phyloP scores from a whole-genome alignment of 176 grass and related monocot species.

The Bolboschoenus planiculmis region DNA sequence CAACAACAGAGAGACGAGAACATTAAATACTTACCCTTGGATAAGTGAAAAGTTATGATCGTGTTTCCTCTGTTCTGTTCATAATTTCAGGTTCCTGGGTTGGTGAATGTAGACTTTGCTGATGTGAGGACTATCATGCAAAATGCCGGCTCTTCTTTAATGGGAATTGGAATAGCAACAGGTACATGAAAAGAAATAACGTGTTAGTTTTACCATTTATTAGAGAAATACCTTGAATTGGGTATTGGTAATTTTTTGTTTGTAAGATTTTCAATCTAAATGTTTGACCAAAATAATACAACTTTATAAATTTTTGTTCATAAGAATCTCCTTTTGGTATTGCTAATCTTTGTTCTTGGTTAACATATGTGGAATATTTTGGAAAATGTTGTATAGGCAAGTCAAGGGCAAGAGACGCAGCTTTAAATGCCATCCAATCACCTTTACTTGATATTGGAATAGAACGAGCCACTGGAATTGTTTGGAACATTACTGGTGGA shows the following conservation, averaged over 20 bases:
- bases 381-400: constrained; percentile 45
- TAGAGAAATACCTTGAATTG: neutral
- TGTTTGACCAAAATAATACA: neutral
- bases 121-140: constrained; percentile 93
- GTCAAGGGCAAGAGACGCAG: constrained; percentile 81
- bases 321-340: neutral
- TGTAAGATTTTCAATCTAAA: neutral
- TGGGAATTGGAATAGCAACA: constrained; percentile 97
- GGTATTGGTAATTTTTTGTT: neutral
- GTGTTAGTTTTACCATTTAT: neutral
- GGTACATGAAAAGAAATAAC: constrained; percentile 37
- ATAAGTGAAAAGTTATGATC: neutral
- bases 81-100: constrained; percentile 68
- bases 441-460: constrained; percentile 93
- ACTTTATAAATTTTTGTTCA: neutral
- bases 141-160: constrained; percentile 98
- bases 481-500: constrained; percentile 94
- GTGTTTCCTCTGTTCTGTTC: neutral
- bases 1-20: neutral
- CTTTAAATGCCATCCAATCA: constrained; percentile 89
- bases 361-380: constrained; percentile 9
- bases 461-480: constrained; percentile 84
- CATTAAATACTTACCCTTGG: neutral
- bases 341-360: neutral
- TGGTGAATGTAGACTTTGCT: constrained; percentile 98